Conservation (phyloP, 176 grass and related monocot species). For the Dendrocalamus sinicus region DNA sequence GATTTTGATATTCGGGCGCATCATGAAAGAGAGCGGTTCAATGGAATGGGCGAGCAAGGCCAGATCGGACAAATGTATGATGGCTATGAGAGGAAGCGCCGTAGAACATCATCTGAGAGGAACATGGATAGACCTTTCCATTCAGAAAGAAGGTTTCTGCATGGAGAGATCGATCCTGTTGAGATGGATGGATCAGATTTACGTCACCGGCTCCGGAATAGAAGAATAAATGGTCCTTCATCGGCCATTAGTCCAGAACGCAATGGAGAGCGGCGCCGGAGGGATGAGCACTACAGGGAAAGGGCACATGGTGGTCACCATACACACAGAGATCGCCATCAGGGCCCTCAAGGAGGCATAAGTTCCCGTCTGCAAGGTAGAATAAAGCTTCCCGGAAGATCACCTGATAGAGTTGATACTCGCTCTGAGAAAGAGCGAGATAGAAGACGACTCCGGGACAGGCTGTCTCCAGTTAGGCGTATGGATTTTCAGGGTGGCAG, state of each 20-base stretch:
- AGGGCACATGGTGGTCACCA: constrained; percentile 47
- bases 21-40: constrained; percentile 70
- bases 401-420: constrained; percentile 54
- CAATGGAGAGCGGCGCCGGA: constrained; percentile 33
- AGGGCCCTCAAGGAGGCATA: constrained; percentile 52
- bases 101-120: constrained; percentile 63
- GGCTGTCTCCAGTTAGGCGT: constrained; percentile 54
- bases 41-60: constrained; percentile 52
- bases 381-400: constrained; percentile 87
- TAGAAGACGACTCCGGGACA: constrained; percentile 55
- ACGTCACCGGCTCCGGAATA: constrained; percentile 73
- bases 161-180: constrained; percentile 39
- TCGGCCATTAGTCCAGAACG: constrained; percentile 54
- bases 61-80: constrained; percentile 46
- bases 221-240: constrained; percentile 61
- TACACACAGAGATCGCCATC: constrained; percentile 43
- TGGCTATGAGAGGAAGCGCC: constrained; percentile 69
- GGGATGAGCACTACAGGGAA: constrained; percentile 57
- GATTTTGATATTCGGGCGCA: constrained; percentile 54
- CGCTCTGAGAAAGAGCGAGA: constrained; percentile 62
- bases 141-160: constrained; percentile 62
- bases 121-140: constrained; percentile 60
- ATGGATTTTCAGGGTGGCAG: constrained; percentile 46
- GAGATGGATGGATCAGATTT: constrained; percentile 81
- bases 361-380: constrained; percentile 74